Conservation (phyloP, 2,329 filamentous ascomycete genomes). For the Neonectria ditissima region DNA sequence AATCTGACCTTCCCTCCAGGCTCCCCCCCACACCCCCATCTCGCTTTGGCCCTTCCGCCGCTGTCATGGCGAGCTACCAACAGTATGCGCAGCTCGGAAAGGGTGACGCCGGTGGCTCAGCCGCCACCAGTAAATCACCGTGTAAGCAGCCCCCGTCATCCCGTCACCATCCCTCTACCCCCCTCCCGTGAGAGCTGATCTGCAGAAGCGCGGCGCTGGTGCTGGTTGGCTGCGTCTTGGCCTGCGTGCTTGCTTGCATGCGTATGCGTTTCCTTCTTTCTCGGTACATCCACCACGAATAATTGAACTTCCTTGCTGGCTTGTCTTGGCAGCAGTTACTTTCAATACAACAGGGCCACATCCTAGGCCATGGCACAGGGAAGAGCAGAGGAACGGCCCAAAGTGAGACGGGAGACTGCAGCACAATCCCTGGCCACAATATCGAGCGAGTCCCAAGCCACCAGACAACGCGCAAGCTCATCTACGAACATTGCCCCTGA, state of each 20-base stretch:
- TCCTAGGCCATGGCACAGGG: not conserved
- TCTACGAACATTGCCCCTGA: conserved; percentile 22
- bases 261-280: conserved; percentile 34
- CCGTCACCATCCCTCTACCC: conserved; percentile 9
- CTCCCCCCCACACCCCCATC: conserved; percentile 22
- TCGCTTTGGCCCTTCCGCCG: conserved; percentile 19
- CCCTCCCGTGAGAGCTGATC: conserved; percentile 40
- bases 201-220: conserved; percentile 35
- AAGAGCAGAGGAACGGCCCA: not conserved
- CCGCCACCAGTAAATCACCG: conserved; percentile 36
- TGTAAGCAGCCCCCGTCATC: conserved; percentile 35
- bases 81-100: conserved; percentile 45
- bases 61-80: conserved; percentile 46
- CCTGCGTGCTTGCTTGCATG: conserved; percentile 7
- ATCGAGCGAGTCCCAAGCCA: conserved; percentile 30
- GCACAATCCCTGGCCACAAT: conserved; percentile 30
- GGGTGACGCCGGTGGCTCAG: conserved; percentile 38
- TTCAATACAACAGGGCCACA: conserved; percentile 6
- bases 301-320: conserved; percentile 1
- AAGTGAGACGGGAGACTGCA: too few relatives aligned
- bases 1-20: conserved; percentile 21
- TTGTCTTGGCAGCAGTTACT: not conserved
- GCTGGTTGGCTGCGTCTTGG: conserved; percentile 20
- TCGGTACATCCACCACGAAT: conserved; percentile 28
- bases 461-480: conserved; percentile 34